phyloP scores from a whole-genome alignment of 805 yeast species.

The Metschnikowia continentalis region DNA sequence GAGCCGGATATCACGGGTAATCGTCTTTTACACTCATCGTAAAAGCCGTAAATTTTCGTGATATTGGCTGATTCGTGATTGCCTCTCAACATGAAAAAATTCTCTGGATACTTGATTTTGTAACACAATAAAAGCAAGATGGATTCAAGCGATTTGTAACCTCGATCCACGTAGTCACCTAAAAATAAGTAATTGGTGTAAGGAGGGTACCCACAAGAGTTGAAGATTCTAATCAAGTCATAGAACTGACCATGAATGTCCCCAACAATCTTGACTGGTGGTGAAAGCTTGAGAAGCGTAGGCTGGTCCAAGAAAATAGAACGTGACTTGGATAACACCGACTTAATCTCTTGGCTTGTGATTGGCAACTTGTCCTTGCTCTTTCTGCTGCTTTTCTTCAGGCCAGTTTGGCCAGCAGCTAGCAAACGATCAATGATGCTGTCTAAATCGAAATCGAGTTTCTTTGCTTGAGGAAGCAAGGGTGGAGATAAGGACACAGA shows the following conservation, averaged over 20 bases:
- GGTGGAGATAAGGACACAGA: constrained; percentile 25
- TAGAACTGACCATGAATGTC: constrained; percentile 72
- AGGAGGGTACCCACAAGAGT: constrained; percentile 59
- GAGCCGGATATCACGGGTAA: constrained; percentile 25
- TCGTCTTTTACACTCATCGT: constrained; percentile 58
- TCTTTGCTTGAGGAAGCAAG: constrained; percentile 15
- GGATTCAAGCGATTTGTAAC: constrained; percentile 54
- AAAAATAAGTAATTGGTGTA: constrained; percentile 50
- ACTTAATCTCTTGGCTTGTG: constrained; percentile 50
- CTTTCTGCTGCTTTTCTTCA: constrained; percentile 16
- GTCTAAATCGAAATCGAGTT: constrained; percentile 51
- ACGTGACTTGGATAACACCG: constrained; percentile 54
- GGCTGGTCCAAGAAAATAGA: constrained; percentile 63
- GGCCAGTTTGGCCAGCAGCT: constrained; percentile 38
- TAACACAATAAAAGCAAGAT: constrained; percentile 48
- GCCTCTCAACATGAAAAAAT: constrained; percentile 57
- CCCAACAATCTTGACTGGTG: constrained; percentile 81
- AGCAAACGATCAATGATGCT: constrained; percentile 58
- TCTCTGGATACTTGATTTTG: constrained; percentile 57
- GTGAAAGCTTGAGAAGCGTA: constrained; percentile 57
- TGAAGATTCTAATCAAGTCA: constrained; percentile 52
- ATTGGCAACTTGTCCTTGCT: constrained; percentile 48
- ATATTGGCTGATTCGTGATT: constrained; percentile 58
- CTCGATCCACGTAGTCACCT: constrained; percentile 61
- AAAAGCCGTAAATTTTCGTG: constrained; percentile 57